Percentiles rank a stretch among this genome's conserved stretches.
Evolutionary conservation across 2,329 filamentous ascomycete genomes (phyloP).

Genomic region (Ceratocystis destructans): DNA sequence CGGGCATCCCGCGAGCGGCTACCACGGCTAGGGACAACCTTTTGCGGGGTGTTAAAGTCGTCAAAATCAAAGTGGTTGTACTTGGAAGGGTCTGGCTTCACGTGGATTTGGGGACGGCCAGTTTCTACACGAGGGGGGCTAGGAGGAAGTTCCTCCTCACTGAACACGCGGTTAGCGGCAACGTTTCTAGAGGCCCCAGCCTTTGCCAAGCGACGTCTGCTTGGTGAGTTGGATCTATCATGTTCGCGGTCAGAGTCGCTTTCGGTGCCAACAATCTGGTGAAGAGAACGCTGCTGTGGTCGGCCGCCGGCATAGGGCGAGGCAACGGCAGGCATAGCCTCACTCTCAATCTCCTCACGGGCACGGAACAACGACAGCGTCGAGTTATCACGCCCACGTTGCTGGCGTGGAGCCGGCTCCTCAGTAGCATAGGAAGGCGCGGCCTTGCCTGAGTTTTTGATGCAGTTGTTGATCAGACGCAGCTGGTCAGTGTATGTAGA

Average conservation of each 20-base stretch:
- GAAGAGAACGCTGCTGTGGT: conserved; percentile 53
- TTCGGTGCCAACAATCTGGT: conserved; percentile 54
- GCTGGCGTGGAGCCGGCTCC: conserved; percentile 14
- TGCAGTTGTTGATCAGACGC: conserved; percentile 53
- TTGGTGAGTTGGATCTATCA: conserved; percentile 38
- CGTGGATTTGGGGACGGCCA: conserved; percentile 22
- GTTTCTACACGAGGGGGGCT: conserved; percentile 32
- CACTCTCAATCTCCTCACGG: conserved; percentile 46
- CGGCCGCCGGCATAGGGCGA: conserved; percentile 46
- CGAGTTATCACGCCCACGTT: conserved; percentile 34
- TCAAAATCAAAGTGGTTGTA: conserved; percentile 41
- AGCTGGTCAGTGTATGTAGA: conserved; percentile 73
- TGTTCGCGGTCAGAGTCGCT: conserved; percentile 29
- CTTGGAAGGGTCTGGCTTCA: conserved; percentile 17
- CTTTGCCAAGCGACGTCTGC: conserved; percentile 35
- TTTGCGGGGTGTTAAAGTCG: conserved; percentile 74
- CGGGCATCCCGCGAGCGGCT: conserved; percentile 54
- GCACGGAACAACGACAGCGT: conserved; percentile 62
- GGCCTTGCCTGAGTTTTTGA: conserved; percentile 35
- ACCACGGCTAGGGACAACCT: conserved; percentile 47
- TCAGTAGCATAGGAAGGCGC: conserved; percentile 2
- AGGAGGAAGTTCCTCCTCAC: conserved; percentile 52
- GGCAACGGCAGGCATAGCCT: conserved; percentile 36
- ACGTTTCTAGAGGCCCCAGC: conserved; percentile 41
- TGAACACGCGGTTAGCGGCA: conserved; percentile 43